Conservation (phyloP, 345 rosid species). For the Alliaria petiolata region DNA sequence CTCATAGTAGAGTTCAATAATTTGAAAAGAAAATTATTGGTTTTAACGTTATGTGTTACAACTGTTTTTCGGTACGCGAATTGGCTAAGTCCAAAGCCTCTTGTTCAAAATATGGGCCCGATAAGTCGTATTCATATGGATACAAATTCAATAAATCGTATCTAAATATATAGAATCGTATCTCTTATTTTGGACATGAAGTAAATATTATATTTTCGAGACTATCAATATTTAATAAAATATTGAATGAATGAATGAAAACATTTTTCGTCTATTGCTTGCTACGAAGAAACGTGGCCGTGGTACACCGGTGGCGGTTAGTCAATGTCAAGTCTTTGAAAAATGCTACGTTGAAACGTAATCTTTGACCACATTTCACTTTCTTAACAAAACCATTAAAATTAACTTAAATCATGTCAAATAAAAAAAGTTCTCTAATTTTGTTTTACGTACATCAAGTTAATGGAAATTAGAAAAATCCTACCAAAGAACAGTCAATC, state of each 20-base stretch:
- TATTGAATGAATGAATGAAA: not conserved
- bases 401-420: not conserved
- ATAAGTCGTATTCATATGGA: constrained; percentile 27
- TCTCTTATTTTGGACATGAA: constrained; percentile 23
- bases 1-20: constrained; percentile 8
- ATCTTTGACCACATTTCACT: constrained; percentile 15
- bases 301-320: not conserved
- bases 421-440: not conserved
- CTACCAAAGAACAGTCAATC: constrained; percentile 6
- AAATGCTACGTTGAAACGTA: not conserved
- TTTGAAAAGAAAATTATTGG: constrained; percentile 1
- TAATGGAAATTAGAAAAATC: constrained; percentile 14
- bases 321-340: constrained; percentile 23
- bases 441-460: constrained; percentile 1
- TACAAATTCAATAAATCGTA: constrained; percentile 13
- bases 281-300: constrained; percentile 21
- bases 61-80: constrained; percentile 3
- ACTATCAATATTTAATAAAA: not conserved
- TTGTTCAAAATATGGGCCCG: constrained; percentile 26
- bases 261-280: not conserved
- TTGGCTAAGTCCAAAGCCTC: constrained; percentile 12
- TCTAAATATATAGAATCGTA: constrained; percentile 23
- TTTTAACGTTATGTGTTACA: constrained; percentile 16
- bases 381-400: not conserved
- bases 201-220: constrained; percentile 22